Conservation (phyloP, 148 eudicot species). For the Linanthus parryae region DNA sequence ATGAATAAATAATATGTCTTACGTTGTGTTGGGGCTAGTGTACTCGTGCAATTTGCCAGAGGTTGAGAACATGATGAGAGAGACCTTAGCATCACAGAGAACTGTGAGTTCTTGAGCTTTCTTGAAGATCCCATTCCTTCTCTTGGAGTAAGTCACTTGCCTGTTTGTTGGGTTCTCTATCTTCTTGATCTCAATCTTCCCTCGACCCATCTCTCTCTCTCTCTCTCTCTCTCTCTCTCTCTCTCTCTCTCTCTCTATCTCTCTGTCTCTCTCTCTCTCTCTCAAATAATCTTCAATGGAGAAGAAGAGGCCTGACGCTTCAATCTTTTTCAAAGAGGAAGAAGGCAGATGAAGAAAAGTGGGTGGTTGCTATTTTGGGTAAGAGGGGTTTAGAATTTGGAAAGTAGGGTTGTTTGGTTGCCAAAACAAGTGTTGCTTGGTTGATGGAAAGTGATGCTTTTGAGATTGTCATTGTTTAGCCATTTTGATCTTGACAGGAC, state of each 20-base stretch:
- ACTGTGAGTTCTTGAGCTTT: conserved; percentile 55
- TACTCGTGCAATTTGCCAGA: conserved; percentile 36
- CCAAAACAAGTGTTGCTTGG: not conserved
- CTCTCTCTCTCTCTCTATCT: conserved; percentile 3
- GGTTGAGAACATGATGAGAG: conserved; percentile 41
- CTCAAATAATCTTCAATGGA: not conserved
- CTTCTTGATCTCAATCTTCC: conserved; percentile 47
- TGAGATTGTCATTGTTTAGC: conserved; percentile 1
- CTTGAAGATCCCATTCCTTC: conserved; percentile 59
- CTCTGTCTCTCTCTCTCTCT: too few relatives aligned
- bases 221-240: conserved; percentile 2
- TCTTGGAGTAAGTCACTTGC: conserved; percentile 59
- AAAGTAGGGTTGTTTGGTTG: conserved; percentile 10
- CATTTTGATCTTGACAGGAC: too few relatives aligned
- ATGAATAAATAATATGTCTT: not conserved
- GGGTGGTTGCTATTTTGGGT: conserved; percentile 8
- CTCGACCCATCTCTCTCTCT: conserved; percentile 39
- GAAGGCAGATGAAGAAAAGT: not conserved
- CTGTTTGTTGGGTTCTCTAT: conserved; percentile 50
- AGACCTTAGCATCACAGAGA: conserved; percentile 55
- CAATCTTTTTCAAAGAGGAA: not conserved
- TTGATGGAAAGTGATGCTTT: conserved; percentile 6
- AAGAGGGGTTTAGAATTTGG: conserved; percentile 9
- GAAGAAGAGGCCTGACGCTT: not conserved
- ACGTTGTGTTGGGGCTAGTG: conserved; percentile 38